A percentile compares a stretch with the other conserved stretches of the same genome.
phyloP scores from a whole-genome alignment of 2,329 filamentous ascomycete species.

The Phialophora macrospora region DNA sequence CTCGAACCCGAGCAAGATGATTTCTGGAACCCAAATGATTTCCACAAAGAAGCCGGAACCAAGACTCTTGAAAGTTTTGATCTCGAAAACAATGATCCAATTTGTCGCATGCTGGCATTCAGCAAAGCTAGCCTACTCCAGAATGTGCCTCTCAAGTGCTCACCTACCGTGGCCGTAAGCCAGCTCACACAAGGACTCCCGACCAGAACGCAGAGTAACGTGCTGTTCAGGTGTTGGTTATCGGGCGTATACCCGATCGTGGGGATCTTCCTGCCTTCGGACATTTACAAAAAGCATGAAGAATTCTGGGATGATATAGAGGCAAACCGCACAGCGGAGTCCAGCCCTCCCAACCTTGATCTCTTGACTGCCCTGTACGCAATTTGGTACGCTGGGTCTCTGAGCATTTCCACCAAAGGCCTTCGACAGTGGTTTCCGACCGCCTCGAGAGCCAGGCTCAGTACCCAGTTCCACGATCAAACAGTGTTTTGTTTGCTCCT shows the following conservation, averaged over 20 bases:
- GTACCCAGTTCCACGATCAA: conserved; percentile 50
- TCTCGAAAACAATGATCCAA: conserved; percentile 22
- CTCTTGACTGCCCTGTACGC: conserved; percentile 54
- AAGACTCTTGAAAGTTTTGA: conserved; percentile 4
- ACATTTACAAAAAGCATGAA: conserved; percentile 49
- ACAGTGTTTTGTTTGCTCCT: conserved; percentile 50
- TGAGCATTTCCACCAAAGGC: conserved; percentile 49
- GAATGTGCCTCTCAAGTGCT: conserved; percentile 44
- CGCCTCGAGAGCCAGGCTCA: conserved; percentile 44
- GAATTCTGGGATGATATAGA: conserved; percentile 51
- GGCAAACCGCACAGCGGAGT: conserved; percentile 43
- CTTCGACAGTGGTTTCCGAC: conserved; percentile 36
- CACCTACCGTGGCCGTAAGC: conserved; percentile 45
- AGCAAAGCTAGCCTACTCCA: conserved; percentile 48
- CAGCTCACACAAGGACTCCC: conserved; percentile 51
- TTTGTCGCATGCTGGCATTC: conserved; percentile 42
- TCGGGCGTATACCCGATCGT: conserved; percentile 54
- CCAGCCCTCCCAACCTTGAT: conserved; percentile 47
- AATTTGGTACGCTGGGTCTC: conserved; percentile 56
- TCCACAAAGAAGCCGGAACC: conserved; percentile 26
- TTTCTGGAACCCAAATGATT: conserved; percentile 24
- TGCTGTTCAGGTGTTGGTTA: conserved; percentile 55
- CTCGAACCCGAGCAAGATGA: conserved; percentile 23
- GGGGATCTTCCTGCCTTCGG: conserved; percentile 52
- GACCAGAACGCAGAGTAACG: conserved; percentile 52